Base-by-base conservation (phyloP, 352 stramenopile species). In the Globisporangium radiosum region DNA sequence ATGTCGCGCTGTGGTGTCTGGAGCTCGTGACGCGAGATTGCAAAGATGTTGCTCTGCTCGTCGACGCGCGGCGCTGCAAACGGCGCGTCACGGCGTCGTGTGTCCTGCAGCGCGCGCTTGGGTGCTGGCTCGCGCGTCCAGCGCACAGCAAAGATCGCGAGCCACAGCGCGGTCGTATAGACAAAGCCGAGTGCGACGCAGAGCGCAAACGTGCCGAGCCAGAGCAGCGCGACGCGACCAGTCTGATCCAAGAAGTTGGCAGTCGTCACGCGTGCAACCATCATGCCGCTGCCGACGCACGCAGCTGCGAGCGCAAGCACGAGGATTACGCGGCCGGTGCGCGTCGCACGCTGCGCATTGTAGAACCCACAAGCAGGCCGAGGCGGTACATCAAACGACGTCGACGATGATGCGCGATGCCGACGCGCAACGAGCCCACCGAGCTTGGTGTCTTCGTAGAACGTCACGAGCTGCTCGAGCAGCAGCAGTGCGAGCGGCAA, bases 371-470 rank as follows among this genome's bases (percentile, higher is more conserved):
- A 25, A 82, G 47, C 1, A 69, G 57, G 62, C 11, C 63, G 55
- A 7, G 70, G 68, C 0, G 43, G n/a, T 14, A 15, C 5, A 6
- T 5, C 43, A 7, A 47, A 5, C 11, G 43, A 15, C 43, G 43
- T 47, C 43, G 11, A 17, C 43, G 11, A 47, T 47, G 5, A 15
- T n/a, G 11, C 45, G 15, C 72, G 67, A 17, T 70, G 66, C 0
- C 69, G 70, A 11, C 74, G 72, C 44, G 72, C 61, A 33, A 82
- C 72, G 51, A 82, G 58, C 36, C 75, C 70, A 52, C 69, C 70
- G 15, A 79, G 33, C 55, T 88, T 77, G 10, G 65, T 62, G 60
- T 86, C 72, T 15, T 74, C 69, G 57, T 88, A 88, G 63, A 88
- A 83, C 17, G 73, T 85, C 37, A 86, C 78, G 36, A 86, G 56